phyloP scores from a whole-genome alignment of 73 alveolate genomes.

The Paramecium octaurelia region DNA sequence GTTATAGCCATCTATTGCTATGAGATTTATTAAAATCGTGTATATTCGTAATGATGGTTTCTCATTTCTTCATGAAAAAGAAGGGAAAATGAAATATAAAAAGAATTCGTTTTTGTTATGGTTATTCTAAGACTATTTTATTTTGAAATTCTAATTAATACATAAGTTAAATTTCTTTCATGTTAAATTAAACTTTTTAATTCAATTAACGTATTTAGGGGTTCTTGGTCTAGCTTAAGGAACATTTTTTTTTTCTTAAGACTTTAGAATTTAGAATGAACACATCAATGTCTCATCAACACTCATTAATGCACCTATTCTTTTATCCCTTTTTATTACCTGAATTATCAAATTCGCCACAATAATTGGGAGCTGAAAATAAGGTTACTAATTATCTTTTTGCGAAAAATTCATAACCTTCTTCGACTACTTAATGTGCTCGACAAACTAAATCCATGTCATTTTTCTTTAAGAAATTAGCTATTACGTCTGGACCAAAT shows the following conservation, averaged over 20 bases:
- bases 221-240: constrained; percentile 59
- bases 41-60: not conserved
- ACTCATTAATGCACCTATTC: constrained; percentile 91
- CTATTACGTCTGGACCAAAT: constrained; percentile 70
- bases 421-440: constrained; percentile 92
- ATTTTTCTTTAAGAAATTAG: constrained; percentile 77
- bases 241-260: constrained; percentile 79
- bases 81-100: not conserved
- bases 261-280: constrained; percentile 90
- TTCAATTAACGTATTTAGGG: constrained; percentile 52
- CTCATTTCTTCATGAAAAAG: not conserved
- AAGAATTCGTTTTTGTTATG: not conserved
- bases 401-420: constrained; percentile 99
- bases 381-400: constrained; percentile 95
- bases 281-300: constrained; percentile 95
- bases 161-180: not conserved
- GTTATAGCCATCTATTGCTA: too few species aligned
- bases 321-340: constrained; percentile 43
- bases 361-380: constrained; percentile 98
- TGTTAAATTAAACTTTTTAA: not conserved
- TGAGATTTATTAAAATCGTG: not conserved
- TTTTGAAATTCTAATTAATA: not conserved
- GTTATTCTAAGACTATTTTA: not conserved
- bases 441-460: constrained; percentile 82
- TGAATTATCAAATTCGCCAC: constrained; percentile 98